phyloP scores from a whole-genome alignment of 75 land plant genomes.

The Picea sitchensis region DNA sequence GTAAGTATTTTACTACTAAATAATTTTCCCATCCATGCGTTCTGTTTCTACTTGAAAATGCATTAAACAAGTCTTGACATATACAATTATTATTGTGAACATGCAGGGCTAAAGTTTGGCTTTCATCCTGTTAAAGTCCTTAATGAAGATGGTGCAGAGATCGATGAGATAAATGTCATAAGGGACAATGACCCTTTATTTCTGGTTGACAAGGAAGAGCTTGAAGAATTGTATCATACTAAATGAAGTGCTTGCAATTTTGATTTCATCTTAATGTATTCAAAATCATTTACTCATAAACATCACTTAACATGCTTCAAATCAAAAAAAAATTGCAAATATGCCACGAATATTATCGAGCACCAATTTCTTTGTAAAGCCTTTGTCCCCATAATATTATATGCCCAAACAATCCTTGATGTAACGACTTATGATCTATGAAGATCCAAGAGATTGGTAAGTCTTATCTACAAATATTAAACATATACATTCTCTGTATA shows the following conservation, averaged over 20 bases:
- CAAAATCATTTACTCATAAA: neutral
- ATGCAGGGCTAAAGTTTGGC: constrained; percentile 10
- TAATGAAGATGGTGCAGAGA: constrained; percentile 14
- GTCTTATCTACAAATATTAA: too few species aligned
- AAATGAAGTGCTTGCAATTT: constrained; percentile 46
- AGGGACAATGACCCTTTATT: constrained; percentile 12
- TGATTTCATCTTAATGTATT: neutral
- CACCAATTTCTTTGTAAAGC: too few species aligned
- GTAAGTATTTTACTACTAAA: neutral
- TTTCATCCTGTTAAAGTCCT: constrained; percentile 16
- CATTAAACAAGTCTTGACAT: neutral
- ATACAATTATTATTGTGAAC: neutral
- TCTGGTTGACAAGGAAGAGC: constrained; percentile 14
- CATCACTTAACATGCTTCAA: too few species aligned
- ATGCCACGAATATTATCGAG: too few species aligned
- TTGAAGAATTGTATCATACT: constrained; percentile 39
- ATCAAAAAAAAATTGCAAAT: too few species aligned
- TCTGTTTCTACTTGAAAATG: neutral
- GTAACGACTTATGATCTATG: too few species aligned
- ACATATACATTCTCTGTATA: too few species aligned
- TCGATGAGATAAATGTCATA: constrained; percentile 9
- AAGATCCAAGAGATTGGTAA: too few species aligned
- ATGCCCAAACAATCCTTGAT: too few species aligned
- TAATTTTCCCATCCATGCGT: neutral
- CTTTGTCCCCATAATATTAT: too few species aligned